phyloP scores from a whole-genome alignment of 495 filamentous ascomycete genomes.

The Hapsidospora chrysogenum region DNA sequence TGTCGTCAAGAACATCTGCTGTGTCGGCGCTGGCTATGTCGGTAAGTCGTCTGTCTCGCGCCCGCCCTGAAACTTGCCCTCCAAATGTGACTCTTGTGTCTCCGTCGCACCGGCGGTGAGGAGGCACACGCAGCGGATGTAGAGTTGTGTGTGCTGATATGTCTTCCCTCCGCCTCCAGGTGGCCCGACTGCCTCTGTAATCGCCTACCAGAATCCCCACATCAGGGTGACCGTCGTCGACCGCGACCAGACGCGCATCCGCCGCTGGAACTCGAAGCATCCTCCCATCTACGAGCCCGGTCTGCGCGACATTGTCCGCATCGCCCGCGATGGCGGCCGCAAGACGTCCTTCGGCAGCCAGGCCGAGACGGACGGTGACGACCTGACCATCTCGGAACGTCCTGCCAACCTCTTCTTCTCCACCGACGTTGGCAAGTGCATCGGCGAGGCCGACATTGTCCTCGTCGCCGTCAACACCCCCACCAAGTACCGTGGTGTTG shows the following conservation, averaged over 20 bases:
- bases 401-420: slow-evolving; percentile 57
- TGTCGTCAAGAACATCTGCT: slow-evolving; percentile 29
- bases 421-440: slow-evolving; percentile 39
- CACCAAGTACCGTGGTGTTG: slow-evolving; percentile 53
- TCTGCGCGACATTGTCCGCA: slow-evolving; percentile 46
- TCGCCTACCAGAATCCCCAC: slow-evolving; percentile 53
- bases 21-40: slow-evolving; percentile 15
- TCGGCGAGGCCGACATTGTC: slow-evolving; percentile 55
- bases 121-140: too few relatives aligned
- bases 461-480: slow-evolving; percentile 73
- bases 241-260: slow-evolving; percentile 44
- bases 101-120: too few relatives aligned
- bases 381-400: slow-evolving; percentile 11
- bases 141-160: too few relatives aligned
- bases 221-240: slow-evolving; percentile 59
- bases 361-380: slow-evolving; percentile 9
- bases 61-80: too few relatives aligned
- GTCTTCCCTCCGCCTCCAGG: slow-evolving; percentile 21
- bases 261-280: slow-evolving; percentile 53
- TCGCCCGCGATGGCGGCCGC: slow-evolving; percentile 40
- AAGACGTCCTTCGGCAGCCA: slow-evolving; percentile 13
- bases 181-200: slow-evolving; percentile 59
- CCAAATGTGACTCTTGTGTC: too few relatives aligned
- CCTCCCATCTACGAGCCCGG: slow-evolving; percentile 69
- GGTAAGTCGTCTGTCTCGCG: slow-evolving; percentile 8